Evolutionary conservation across 805 yeast genomes (phyloP).

Genomic region (Henningerozyma blattae): DNA sequence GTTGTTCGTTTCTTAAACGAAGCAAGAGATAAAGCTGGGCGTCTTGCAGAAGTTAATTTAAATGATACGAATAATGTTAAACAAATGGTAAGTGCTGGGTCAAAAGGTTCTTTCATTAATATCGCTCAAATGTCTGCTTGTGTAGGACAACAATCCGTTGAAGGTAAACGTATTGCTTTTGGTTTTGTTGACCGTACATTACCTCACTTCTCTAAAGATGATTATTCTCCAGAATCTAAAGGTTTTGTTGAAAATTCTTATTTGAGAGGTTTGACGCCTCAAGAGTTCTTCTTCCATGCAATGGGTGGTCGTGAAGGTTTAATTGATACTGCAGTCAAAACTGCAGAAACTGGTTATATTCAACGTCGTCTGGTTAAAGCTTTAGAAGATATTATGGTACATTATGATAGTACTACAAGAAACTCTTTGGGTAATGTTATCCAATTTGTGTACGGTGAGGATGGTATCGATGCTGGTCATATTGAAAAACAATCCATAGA

Average conservation of each 20-base stretch:
- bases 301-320: constrained; percentile 99
- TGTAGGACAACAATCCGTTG: constrained; percentile 99
- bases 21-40: constrained; percentile 99
- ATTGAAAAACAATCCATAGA: constrained; percentile 95
- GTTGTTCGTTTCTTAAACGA: constrained; percentile 91
- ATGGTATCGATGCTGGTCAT: constrained; percentile 96
- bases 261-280: constrained; percentile 94
- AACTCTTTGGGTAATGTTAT: constrained; percentile 94
- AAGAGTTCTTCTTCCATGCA: constrained; percentile 97
- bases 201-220: constrained; percentile 98
- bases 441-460: constrained; percentile 97
- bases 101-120: constrained; percentile 97
- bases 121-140: constrained; percentile 99
- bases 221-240: constrained; percentile 95
- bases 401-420: constrained; percentile 96
- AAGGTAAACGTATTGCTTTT: constrained; percentile 97
- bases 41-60: constrained; percentile 93
- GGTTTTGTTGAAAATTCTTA: constrained; percentile 98
- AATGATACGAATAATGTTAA: constrained; percentile 92
- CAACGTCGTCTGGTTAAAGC: constrained; percentile 98
- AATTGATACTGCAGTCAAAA: constrained; percentile 98
- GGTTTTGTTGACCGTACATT: constrained; percentile 94
- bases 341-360: constrained; percentile 97
- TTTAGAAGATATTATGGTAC: constrained; percentile 93
- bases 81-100: constrained; percentile 98